These are phyloP conservation scores for Leccinum fuscescens DNA, from an alignment of 1,284 basidiomycete genomes.

Conservation along the genomic window DNA sequence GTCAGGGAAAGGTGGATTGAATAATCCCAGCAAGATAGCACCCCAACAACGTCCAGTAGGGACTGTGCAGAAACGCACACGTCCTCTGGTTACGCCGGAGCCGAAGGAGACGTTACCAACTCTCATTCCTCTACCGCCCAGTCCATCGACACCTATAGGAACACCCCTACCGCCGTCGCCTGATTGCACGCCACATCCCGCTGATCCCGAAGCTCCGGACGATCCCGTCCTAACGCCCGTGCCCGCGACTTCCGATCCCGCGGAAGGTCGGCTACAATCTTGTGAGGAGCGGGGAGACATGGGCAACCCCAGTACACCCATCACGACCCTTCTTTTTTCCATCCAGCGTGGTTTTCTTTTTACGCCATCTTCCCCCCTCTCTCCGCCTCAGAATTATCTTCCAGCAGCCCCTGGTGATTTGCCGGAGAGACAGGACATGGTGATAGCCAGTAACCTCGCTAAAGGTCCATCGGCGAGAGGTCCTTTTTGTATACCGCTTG, in stretches of 20 bases:
- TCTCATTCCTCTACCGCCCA: slow-evolving; percentile 34
- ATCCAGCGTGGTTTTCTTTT: slow-evolving; percentile 69
- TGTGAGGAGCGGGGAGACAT: slow-evolving; percentile 5
- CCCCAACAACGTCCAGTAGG: slow-evolving; percentile 11
- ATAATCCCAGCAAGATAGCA: slow-evolving; percentile 1
- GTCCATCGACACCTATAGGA: slow-evolving; percentile 23
- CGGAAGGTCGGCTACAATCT: background rate
- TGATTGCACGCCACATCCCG: slow-evolving; percentile 2
- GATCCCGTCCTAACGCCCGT: background rate
- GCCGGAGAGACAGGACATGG: slow-evolving; percentile 22
- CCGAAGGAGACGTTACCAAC: slow-evolving; percentile 21
- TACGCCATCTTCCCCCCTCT: slow-evolving; percentile 57
- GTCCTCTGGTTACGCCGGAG: slow-evolving; percentile 14
- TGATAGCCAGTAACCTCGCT: slow-evolving; percentile 2
- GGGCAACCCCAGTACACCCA: slow-evolving; percentile 51
- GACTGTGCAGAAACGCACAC: slow-evolving; percentile 11
- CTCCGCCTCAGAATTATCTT: slow-evolving; percentile 53
- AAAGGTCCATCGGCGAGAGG: background rate
- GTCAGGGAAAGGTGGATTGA: slow-evolving; percentile 11
- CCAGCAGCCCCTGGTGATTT: slow-evolving; percentile 7
- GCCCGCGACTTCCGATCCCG: background rate
- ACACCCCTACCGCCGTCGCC: slow-evolving; percentile 33
- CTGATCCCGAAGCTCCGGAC: slow-evolving; percentile 4
- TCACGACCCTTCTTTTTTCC: slow-evolving; percentile 63
- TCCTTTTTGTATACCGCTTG: slow-evolving; percentile 15